Evolutionary conservation across 2,329 filamentous ascomycete species (phyloP).

Genomic region (Thyridium curvatum): DNA sequence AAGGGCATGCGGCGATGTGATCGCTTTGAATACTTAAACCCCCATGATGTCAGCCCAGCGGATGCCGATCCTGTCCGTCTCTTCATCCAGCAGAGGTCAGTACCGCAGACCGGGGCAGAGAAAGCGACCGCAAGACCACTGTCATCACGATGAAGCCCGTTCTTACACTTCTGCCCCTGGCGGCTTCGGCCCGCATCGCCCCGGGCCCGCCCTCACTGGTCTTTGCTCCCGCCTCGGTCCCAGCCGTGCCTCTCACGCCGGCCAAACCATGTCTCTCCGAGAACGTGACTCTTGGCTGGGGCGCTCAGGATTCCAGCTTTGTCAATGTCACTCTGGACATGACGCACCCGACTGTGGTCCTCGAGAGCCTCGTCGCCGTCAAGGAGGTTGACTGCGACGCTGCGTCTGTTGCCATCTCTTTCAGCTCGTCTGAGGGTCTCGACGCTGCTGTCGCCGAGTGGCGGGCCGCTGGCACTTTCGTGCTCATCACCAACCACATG

Average conservation of each 20-base stretch:
- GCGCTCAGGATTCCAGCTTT: slow-evolving; percentile 1
- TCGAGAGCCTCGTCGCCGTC: slow-evolving; percentile 22
- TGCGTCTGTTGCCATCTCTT: slow-evolving; percentile 16
- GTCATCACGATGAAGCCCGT: too few species aligned
- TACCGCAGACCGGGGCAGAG: too few species aligned
- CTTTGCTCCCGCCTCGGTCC: background rate
- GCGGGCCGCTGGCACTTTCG: slow-evolving; percentile 15
- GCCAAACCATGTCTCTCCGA: background rate
- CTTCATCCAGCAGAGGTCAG: too few species aligned
- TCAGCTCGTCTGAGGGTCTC: slow-evolving; percentile 18
- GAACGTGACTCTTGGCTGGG: slow-evolving; percentile 8
- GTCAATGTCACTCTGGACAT: slow-evolving; percentile 18
- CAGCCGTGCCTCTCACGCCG: background rate
- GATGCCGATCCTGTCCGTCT: too few species aligned
- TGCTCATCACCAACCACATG: slow-evolving; percentile 34
- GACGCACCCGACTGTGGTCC: slow-evolving; percentile 19
- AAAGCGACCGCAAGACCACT: too few species aligned
- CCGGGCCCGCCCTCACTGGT: too few species aligned
- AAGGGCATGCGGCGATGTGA: too few species aligned
- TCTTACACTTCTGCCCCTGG: too few species aligned
- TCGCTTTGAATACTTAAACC: too few species aligned
- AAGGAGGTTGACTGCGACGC: slow-evolving; percentile 20
- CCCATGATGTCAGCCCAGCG: too few species aligned
- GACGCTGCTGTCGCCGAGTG: slow-evolving; percentile 13
- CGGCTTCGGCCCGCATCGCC: too few species aligned